A percentile compares a stretch with the other conserved stretches of the same genome.
Evolutionary conservation across 768 basidiomycete genomes (phyloP).

Genomic region (Leccinum longicurvipes): DNA sequence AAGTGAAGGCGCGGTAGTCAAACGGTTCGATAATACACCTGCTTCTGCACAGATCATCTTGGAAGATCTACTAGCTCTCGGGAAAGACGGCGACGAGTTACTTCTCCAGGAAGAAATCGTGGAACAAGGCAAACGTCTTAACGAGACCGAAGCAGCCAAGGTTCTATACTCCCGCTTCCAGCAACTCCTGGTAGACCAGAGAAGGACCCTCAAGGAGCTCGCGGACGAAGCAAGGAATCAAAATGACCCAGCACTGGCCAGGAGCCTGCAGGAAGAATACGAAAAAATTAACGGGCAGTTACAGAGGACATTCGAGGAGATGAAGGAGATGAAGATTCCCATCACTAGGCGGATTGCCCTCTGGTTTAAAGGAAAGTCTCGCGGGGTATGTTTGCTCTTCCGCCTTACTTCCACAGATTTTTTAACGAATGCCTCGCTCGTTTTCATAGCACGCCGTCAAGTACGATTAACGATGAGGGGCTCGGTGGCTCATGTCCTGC

Average conservation of each 20-base stretch:
- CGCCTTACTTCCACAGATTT: too few relatives aligned
- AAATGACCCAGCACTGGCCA: conserved; percentile 10
- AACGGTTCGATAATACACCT: not conserved
- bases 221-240: conserved; percentile 15
- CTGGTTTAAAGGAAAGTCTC: conserved; percentile 9
- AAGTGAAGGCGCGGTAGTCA: not conserved
- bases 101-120: conserved; percentile 23
- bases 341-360: conserved; percentile 4
- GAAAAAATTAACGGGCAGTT: conserved; percentile 5
- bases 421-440: not conserved
- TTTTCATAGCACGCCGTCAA: conserved; percentile 5
- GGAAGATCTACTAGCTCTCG: not conserved
- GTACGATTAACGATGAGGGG: not conserved
- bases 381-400: conserved; percentile 1
- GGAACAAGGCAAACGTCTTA: conserved; percentile 8
- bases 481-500: not conserved
- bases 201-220: conserved; percentile 9
- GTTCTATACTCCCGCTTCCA: conserved; percentile 16
- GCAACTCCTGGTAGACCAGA: conserved; percentile 17
- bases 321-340: conserved; percentile 18
- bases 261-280: conserved; percentile 12
- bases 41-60: not conserved
- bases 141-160: conserved; percentile 24
- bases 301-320: conserved; percentile 21
- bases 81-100: not conserved